Base-by-base conservation (phyloP, 108 stramenopile genomes). In the Stephanodiscus minutulus region DNA sequence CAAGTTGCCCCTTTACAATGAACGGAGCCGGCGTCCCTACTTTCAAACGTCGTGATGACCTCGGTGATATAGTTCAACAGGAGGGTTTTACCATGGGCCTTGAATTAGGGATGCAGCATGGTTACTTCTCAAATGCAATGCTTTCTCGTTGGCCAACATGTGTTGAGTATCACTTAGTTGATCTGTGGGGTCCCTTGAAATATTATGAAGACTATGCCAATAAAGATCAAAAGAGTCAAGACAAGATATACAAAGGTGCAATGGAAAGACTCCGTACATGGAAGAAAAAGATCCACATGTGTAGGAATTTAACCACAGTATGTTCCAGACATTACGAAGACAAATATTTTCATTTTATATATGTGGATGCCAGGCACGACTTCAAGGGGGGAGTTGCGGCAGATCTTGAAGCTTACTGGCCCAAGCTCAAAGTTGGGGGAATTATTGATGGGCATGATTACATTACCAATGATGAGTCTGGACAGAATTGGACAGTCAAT, bases 351-450 rank as follows among this genome's bases (percentile, higher is more conserved):
- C 80, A 83, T 43, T 81, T 74, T 39, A 52, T 83, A 12, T 86
- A 86, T 48, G 60, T 86, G 20, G 86, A 86, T 77, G 86, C 76
- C 1, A 36, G 76, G 15, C 86, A 86, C 58, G 77, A 83, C 43
- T 83, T 68, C 33, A 58, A 58, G 29, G 76, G 80, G 20, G 76
- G 80, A 12, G 82, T 69, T 0, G 37, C 33, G 49, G 66, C 81
- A 21, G 86, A 86, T 54, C 36, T 86, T 28, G 57, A 12, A 13
- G 37, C 48, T 24, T 86, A 64, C 28, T 83, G 74, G 73, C 82
- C 82, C 9, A 83, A 81, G 56, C 55, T 86, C 10, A 67, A 60
- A 46, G 72, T 17, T 47, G 64, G 64, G 17, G 82, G 82, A 7
- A 52, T 83, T 17, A 68, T 83, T 53, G 82, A 77, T 25, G 82